Evolutionary conservation across 1,139 yeast genomes (phyloP), one percentile per base, ranked within the genome.

Genomic region (Zygoascus hellenicus): DNA sequence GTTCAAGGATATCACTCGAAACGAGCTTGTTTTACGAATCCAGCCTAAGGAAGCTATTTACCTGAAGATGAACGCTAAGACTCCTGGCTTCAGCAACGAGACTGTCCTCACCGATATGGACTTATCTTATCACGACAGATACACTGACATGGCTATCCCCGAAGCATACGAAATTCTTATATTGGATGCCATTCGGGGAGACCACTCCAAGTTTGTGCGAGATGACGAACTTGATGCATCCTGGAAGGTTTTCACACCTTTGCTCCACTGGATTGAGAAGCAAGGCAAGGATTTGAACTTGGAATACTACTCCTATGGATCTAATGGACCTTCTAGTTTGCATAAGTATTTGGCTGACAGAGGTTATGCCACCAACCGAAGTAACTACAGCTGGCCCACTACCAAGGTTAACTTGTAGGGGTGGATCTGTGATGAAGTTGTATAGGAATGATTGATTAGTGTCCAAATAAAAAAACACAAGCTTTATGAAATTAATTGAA

Each of bases 91-190:
- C 54, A 50, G 52, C 38, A 77, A 89, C 42, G 78, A 79, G 59
- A 83, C 95, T 34, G 80, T 90, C 37, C 77, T 86, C 54, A 87
- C 96, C 31, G 97, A 90, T 64, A 77, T 94, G 62, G 96, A 90
- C 65, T 76, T 94, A 64, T 85, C 95, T 40, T 92, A 92, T 68
- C 72, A 83, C 50, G 75, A 76, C 46, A 81, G 97, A 63, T 94
- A 84, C 72, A 74, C 86, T 57, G 84, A 88, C 63, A 84, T 88
- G 70, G 58, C 59, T 48, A 90, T 92, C 61, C 97, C 98, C 45
- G 97, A 90, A 73, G 98, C 97, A 43, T 92, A 92, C 68, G 98
- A 94, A 72, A 85, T 96, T 2, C 80, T 92, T 60, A 87, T 92
- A 59, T 80, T 95, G 67, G 98, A 94, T 67, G 86, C 92, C 54